A percentile compares a stretch with the other conserved stretches of the same genome.
phyloP scores from a whole-genome alignment of 2,329 filamentous ascomycete genomes.

The Alternaria triticina region DNA sequence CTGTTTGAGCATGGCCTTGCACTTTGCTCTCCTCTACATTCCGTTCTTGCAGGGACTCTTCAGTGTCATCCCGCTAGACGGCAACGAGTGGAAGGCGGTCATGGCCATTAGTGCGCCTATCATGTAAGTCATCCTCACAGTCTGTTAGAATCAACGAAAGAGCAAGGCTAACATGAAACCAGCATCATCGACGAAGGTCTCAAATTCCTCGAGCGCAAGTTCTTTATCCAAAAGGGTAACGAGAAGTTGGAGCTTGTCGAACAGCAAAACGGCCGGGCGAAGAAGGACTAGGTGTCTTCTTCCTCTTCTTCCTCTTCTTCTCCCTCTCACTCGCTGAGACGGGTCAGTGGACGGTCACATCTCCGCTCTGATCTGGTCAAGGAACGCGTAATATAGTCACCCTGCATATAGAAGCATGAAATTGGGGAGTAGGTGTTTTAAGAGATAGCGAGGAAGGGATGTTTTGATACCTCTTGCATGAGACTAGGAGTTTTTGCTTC shows the following conservation, averaged over 20 bases:
- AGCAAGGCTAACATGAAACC: slow-evolving; percentile 20
- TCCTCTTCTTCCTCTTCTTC: neutral
- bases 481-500: neutral
- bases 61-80: slow-evolving; percentile 85
- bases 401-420: neutral
- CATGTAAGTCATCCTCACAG: slow-evolving; percentile 67
- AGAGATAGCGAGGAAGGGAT: neutral
- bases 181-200: slow-evolving; percentile 84
- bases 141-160: neutral
- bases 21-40: slow-evolving; percentile 92
- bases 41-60: slow-evolving; percentile 89
- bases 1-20: slow-evolving; percentile 86
- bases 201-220: slow-evolving; percentile 71
- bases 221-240: slow-evolving; percentile 38
- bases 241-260: slow-evolving; percentile 19
- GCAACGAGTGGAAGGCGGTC: slow-evolving; percentile 91
- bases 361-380: neutral
- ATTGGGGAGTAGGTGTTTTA: neutral
- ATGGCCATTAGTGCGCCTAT: slow-evolving; percentile 87
- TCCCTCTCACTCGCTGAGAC: neutral
- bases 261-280: slow-evolving; percentile 33
- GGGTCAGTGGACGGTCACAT: neutral
- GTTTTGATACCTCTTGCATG: neutral
- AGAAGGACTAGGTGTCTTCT: slow-evolving; percentile 32
- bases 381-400: neutral